A percentile compares a stretch with the other conserved stretches of the same genome.
Evolutionary conservation across 805 yeast genomes (phyloP).

Genomic region (Candida methanosorbosa): DNA sequence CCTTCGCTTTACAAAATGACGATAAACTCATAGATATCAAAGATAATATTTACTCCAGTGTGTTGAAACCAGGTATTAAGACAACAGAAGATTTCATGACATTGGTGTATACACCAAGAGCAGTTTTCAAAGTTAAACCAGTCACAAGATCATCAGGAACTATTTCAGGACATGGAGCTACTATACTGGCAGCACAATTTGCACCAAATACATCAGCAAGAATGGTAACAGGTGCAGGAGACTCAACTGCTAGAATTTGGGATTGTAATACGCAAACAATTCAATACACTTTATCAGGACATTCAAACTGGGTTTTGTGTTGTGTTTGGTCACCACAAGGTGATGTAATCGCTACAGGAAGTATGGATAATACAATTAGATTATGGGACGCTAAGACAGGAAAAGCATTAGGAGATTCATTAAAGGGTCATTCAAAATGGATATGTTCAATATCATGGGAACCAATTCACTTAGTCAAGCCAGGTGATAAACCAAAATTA

Average conservation of each 20-base stretch:
- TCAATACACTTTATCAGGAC: slow-evolving; percentile 70
- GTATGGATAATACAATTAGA: slow-evolving; percentile 86
- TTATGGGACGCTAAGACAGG: slow-evolving; percentile 83
- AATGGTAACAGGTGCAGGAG: slow-evolving; percentile 95
- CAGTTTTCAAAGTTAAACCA: slow-evolving; percentile 87
- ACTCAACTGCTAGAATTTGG: slow-evolving; percentile 93
- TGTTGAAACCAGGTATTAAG: slow-evolving; percentile 77
- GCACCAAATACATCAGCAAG: slow-evolving; percentile 82
- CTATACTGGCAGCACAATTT: slow-evolving; percentile 85
- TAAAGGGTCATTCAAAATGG: slow-evolving; percentile 84
- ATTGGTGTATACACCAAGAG: slow-evolving; percentile 86
- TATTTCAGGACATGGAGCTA: slow-evolving; percentile 92
- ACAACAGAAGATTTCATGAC: slow-evolving; percentile 92
- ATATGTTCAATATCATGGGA: slow-evolving; percentile 89
- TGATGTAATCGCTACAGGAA: slow-evolving; percentile 84
- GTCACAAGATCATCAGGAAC: slow-evolving; percentile 88
- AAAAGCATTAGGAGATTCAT: slow-evolving; percentile 58
- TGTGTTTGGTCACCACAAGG: slow-evolving; percentile 93
- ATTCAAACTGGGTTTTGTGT: slow-evolving; percentile 88
- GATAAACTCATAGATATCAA: slow-evolving; percentile 60
- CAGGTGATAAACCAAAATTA: slow-evolving; percentile 59
- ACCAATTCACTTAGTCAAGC: slow-evolving; percentile 72
- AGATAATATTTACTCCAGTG: slow-evolving; percentile 69
- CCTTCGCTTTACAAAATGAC: slow-evolving; percentile 58
- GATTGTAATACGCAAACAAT: slow-evolving; percentile 95